phyloP scores from a whole-genome alignment of 352 stramenopile genomes.

The Pythium brassicae region DNA sequence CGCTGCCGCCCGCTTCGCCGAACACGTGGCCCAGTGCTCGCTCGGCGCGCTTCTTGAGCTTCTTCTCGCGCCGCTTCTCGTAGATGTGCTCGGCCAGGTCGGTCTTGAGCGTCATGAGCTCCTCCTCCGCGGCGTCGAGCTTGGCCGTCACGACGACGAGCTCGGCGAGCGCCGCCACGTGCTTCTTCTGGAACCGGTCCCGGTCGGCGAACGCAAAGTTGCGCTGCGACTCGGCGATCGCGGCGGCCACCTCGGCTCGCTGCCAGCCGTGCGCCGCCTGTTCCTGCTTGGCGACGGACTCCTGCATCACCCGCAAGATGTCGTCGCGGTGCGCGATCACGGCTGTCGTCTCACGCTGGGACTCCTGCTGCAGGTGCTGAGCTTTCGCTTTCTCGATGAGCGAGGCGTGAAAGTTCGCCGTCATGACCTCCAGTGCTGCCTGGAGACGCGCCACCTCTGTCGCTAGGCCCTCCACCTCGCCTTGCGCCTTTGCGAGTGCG shows the following conservation, averaged over 20 bases:
- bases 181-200: constrained; percentile 40
- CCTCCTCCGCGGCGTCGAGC: constrained; percentile 37
- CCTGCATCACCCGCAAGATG: constrained; percentile 40
- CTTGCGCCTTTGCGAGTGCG: constrained; percentile 3
- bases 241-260: constrained; percentile 44
- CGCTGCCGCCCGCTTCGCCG: background rate
- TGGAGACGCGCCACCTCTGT: constrained; percentile 10
- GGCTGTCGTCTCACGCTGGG: constrained; percentile 20
- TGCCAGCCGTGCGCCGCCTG: constrained; percentile 44
- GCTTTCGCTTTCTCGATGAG: constrained; percentile 28
- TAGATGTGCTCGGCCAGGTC: constrained; percentile 66
- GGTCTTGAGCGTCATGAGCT: constrained; percentile 54
- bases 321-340: constrained; percentile 47
- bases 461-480: constrained; percentile 8
- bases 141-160: constrained; percentile 39
- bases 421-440: constrained; percentile 11
- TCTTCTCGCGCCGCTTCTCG: constrained; percentile 47
- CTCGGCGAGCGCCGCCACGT: constrained; percentile 36
- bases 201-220: constrained; percentile 62
- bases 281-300: constrained; percentile 39
- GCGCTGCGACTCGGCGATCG: constrained; percentile 61
- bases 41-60: constrained; percentile 29
- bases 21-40: constrained; percentile 10
- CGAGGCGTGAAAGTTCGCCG: constrained; percentile 16
- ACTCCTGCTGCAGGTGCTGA: constrained; percentile 22